phyloP scores from a whole-genome alignment of 495 filamentous ascomycete species.

The Massariosphaeria phaeospora region DNA sequence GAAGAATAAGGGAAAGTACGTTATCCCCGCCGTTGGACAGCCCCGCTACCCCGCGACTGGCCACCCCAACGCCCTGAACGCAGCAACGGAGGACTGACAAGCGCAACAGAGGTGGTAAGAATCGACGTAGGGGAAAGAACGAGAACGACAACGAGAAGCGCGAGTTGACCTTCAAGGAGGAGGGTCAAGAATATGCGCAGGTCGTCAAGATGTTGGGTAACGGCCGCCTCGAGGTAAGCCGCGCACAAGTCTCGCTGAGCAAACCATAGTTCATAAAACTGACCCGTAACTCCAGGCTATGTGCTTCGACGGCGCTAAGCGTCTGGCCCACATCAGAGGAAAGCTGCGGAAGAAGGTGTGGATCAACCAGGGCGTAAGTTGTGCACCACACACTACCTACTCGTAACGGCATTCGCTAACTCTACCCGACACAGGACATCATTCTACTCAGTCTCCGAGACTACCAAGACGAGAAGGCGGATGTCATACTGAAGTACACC shows the following conservation, averaged over 20 bases:
- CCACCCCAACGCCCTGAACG: neutral
- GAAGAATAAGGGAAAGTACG: constrained; percentile 98
- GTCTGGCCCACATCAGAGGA: constrained; percentile 80
- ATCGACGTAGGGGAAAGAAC: constrained; percentile 97
- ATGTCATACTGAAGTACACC: constrained; percentile 98
- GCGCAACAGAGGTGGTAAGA: constrained; percentile 84
- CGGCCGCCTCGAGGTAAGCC: constrained; percentile 91
- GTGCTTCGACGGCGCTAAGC: constrained; percentile 92
- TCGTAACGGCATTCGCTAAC: no score
- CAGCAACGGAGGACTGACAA: constrained; percentile 18
- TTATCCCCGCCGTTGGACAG: constrained; percentile 19
- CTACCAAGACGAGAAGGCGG: constrained; percentile 98
- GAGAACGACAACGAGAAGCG: constrained; percentile 99
- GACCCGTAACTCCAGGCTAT: no score
- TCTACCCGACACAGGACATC: no score
- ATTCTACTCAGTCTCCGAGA: constrained; percentile 94
- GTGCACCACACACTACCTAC: no score
- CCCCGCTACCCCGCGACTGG: constrained; percentile 23
- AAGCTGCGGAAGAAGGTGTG: constrained; percentile 93
- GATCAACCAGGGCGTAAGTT: constrained; percentile 45
- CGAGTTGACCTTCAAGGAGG: constrained; percentile 97
- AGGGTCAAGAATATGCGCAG: constrained; percentile 98
- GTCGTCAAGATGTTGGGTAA: constrained; percentile 82
- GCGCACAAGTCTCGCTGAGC: no score
- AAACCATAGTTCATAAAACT: no score